Evolutionary conservation across 805 yeast genomes (phyloP), one percentile per base, ranked within the genome.

Genomic region (Priceomyces castillae): DNA sequence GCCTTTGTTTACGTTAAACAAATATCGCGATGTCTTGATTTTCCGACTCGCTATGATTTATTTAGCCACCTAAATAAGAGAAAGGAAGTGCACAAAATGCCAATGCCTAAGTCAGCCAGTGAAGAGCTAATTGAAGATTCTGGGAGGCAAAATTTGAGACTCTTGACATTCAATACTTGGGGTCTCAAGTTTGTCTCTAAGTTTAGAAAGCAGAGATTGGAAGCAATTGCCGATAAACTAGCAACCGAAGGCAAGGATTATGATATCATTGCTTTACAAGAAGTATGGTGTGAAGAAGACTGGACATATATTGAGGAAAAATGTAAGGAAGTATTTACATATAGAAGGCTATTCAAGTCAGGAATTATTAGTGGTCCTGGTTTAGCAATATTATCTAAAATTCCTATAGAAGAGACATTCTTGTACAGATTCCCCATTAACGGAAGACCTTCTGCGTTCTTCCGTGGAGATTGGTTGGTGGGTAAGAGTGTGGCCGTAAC

Each of bases 301-400:
- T 90, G 90, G 90, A 76, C 78, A 1, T 78, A 79, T 48, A 63
- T 94, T 16, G 72, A 73, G 14, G 46, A 50, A 2, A 61, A 59
- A 4, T 78, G 90, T 46, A 42, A 59, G 2, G 51, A 53, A 1
- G 58, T 56, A 30, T 86, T 76, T 52, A 90, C 92, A 0, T 82
- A 79, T 60, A 62, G 80, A 40, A 75, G 96, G 47, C 69, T 77
- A 41, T 94, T 85, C 67, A 80, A 78, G 46, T 77, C 95, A 2
- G 99, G 98, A 0, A 87, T 94, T 3, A 51, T 94, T 2, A 68
- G 96, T 0, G 99, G 99, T 0, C 98, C 99, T 0, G 99, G 99
- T 0, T 71, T 94, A 34, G 95, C 89, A 1, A 71, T 94, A 6
- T 61, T 94, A 37, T 88, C 96, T 12, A 82, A 86, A 50, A 77